Evolutionary conservation across 768 basidiomycete genomes (phyloP).

Genomic region (Russula sp.): DNA sequence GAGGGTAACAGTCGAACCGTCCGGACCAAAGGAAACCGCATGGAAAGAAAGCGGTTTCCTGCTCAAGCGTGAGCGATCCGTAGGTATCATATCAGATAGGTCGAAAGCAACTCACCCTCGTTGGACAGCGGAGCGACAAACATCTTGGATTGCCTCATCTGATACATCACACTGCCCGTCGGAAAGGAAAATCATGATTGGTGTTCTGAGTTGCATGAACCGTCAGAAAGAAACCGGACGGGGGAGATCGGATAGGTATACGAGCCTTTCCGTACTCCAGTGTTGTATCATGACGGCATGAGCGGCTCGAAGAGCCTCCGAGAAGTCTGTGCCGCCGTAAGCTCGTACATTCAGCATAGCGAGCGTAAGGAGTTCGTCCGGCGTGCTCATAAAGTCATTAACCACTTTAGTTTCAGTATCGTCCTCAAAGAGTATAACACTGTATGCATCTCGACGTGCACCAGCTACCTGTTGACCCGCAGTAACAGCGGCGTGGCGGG

Average conservation of each 20-base stretch:
- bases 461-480: conserved; percentile 26
- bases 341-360: conserved; percentile 33
- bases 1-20: no score
- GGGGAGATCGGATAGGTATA: background rate
- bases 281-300: conserved; percentile 37
- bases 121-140: conserved; percentile 33
- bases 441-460: conserved; percentile 48
- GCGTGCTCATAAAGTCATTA: conserved; percentile 44
- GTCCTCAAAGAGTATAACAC: conserved; percentile 43
- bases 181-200: no score
- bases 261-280: conserved; percentile 49
- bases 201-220: conserved; percentile 32
- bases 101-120: conserved; percentile 35
- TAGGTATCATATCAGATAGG: background rate
- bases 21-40: no score
- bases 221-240: background rate
- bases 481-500: conserved; percentile 39
- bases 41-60: conserved; percentile 50
- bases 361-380: conserved; percentile 38
- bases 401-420: conserved; percentile 26
- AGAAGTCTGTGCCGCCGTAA: conserved; percentile 40
- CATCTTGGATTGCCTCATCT: no score
- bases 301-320: conserved; percentile 34
- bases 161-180: no score
- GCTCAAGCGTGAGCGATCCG: background rate